Evolutionary conservation across 176 grass and related monocot species (phyloP), one percentile per base, ranked within the genome.

Genomic region (Oryza longistaminata): DNA sequence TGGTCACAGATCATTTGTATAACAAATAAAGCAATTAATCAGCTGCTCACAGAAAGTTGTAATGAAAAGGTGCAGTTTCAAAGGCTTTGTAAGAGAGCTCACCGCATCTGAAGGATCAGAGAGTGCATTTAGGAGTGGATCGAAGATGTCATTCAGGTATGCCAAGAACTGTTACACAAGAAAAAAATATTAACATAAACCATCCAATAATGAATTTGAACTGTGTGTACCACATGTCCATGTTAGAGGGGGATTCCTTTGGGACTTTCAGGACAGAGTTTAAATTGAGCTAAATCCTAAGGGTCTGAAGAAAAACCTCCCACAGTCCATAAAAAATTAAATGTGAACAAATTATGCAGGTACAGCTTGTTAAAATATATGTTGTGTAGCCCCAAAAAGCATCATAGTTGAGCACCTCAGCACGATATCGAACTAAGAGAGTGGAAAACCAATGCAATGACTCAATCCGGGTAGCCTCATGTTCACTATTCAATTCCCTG

Each of bases 401-500:
- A 48, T 80, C 55, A 77, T 42, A 68, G 25, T 88, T 66, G 25
- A 77, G 75, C 95, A 99, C 96, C 96, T 99, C 93, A 52, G 71
- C 64, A 87, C 87, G 89, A 81, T 94, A 83, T 73, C 87, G 90
- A 75, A 34, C 35, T 70, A 99, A 80, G 58, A 99, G 88, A 77
- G 80, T 89, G 81, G 87, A 87, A 82, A 99, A 90, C 96, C 96
- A 99, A 73, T 85, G 93, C 73, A 99, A 82, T 83, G 97, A 86
- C 87, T 99, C 97, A 69, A 94, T 99, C 76, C 92, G 90, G 82
- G 97, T 99, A 35, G 93, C 93, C 82, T 96, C 97, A 58, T 83
- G 92, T 73, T 90, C 92, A 85, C 88, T 99, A 82, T 76, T 91
- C 88, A 99, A 88, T 91, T 99, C 97, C 86, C 97, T 99, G 93